A percentile compares a stretch with the other conserved stretches of the same genome.
These are phyloP conservation scores for Ustilago crameri DNA, from an alignment of 1,284 basidiomycete species.

Conservation along the genomic window DNA sequence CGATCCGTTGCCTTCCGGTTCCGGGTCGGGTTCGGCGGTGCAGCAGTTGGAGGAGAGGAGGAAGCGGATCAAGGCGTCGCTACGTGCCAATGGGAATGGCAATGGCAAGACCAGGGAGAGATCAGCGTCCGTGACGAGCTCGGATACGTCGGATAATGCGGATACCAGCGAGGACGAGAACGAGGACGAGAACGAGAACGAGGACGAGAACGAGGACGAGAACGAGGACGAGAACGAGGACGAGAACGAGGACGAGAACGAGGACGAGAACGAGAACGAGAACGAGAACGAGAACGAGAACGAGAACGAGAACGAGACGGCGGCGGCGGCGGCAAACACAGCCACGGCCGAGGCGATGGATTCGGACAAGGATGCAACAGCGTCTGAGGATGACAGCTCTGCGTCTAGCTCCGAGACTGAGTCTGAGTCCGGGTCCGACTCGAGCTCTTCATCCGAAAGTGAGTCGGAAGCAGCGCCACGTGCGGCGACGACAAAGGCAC, in stretches of 20 bases:
- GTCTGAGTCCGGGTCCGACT: slow-evolving; percentile 17
- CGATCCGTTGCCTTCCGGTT: slow-evolving; percentile 23
- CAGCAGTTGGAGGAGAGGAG: slow-evolving; percentile 41
- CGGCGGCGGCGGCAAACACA: too few relatives aligned
- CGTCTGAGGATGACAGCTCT: slow-evolving; percentile 15
- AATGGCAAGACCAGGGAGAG: too few relatives aligned
- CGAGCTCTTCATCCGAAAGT: slow-evolving; percentile 1
- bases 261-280: background rate
- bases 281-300: background rate
- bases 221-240: background rate
- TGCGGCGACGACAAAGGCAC: slow-evolving; percentile 2
- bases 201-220: background rate
- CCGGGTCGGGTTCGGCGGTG: slow-evolving; percentile 14
- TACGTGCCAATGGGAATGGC: too few relatives aligned
- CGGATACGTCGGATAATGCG: slow-evolving; percentile 34
- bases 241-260: background rate
- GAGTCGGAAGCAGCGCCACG: background rate
- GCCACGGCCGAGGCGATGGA: too few relatives aligned
- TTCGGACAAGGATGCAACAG: too few relatives aligned
- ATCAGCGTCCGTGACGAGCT: slow-evolving; percentile 42
- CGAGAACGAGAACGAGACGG: background rate
- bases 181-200: background rate
- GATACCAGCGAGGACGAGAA: slow-evolving; percentile 25
- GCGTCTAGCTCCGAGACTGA: slow-evolving; percentile 14
- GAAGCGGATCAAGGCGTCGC: slow-evolving; percentile 26